Base-by-base conservation (phyloP, 192 early-diverging fungal species). In the Backusella sp. region DNA sequence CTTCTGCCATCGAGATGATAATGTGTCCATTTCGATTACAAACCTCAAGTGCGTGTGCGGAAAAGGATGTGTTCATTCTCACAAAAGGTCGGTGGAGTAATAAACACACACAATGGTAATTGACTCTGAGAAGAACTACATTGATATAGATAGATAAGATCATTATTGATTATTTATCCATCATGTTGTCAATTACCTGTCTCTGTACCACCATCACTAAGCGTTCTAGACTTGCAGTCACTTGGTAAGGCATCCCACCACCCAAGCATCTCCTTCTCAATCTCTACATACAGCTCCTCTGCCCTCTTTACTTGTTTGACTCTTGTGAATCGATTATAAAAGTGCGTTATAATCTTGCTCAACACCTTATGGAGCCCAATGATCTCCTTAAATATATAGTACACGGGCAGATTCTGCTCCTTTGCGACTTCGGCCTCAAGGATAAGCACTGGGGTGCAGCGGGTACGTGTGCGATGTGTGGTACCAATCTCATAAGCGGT, bases 31-130 rank as follows among this genome's bases (percentile, higher is more conserved):
- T 75, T 3, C 28, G 46, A 32, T 73, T 74, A 59, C 75, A 83
- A 3, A 73, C 74, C 28, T 59, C 44, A 4, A 73, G 42, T 7
- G 82, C 59, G 11, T 77, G 28, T 39, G 35, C 52, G 7, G 73
- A 62, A 21, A 52, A 53, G 6, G 39, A 23, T 26, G 56, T 62
- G 9, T 62, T 39, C 15, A 41, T 41, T 6, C 6, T 71, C 46
- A 73, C 68, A 69, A 81, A 81, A 6, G 78, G 82, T 21, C 82
- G 77, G 66, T 79, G 74, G 0, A 83, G 52, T 23, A 83, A 72
- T 6, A 83, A 37, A 26, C 74, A 66, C 1, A 77, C 68, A 28
- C 72, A 68, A 12, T 80, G 68, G 34, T 79, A 83, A 12, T 37
- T 72, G 46, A 83, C 53, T 37, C 69, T 67, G 4, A 75, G 26